Evolutionary conservation across 2,329 filamentous ascomycete species (phyloP).

Genomic region (Fusarium anguioides): DNA sequence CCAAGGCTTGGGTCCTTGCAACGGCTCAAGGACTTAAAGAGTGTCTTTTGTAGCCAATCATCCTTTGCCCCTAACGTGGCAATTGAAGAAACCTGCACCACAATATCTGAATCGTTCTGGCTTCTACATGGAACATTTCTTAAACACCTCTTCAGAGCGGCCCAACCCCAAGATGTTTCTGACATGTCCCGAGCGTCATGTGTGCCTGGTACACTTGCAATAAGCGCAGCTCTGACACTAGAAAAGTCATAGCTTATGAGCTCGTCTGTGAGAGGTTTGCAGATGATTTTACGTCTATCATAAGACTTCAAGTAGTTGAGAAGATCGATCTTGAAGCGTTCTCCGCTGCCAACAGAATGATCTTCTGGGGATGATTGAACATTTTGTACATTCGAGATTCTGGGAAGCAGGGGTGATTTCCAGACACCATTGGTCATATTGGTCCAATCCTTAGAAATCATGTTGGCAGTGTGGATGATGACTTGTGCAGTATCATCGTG

Average conservation of each 20-base stretch:
- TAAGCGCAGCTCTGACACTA: conserved; percentile 72
- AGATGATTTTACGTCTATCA: conserved; percentile 65
- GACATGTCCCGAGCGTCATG: conserved; percentile 62
- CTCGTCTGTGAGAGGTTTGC: conserved; percentile 64
- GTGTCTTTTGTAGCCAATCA: conserved; percentile 75
- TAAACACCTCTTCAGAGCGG: conserved; percentile 71
- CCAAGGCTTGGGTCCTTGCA: conserved; percentile 41
- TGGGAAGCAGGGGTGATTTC: conserved; percentile 77
- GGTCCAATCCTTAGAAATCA: conserved; percentile 87
- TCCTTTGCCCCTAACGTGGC: conserved; percentile 79
- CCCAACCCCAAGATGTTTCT: conserved; percentile 81
- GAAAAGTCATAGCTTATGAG: conserved; percentile 76
- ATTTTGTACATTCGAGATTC: conserved; percentile 42
- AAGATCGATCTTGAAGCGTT: conserved; percentile 80
- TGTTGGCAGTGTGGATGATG: conserved; percentile 89
- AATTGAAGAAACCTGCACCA: conserved; percentile 81
- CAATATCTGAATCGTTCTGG: conserved; percentile 59
- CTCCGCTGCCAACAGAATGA: conserved; percentile 65
- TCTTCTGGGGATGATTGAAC: neutral
- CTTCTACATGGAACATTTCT: conserved; percentile 60
- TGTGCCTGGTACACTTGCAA: conserved; percentile 82
- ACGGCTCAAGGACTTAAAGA: conserved; percentile 63
- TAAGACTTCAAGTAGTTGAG: conserved; percentile 79
- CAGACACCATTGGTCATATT: conserved; percentile 90
- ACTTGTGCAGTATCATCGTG: conserved; percentile 82